Base-by-base conservation (phyloP, 2,329 filamentous ascomycete genomes). In the Grosmannia penicillata region DNA sequence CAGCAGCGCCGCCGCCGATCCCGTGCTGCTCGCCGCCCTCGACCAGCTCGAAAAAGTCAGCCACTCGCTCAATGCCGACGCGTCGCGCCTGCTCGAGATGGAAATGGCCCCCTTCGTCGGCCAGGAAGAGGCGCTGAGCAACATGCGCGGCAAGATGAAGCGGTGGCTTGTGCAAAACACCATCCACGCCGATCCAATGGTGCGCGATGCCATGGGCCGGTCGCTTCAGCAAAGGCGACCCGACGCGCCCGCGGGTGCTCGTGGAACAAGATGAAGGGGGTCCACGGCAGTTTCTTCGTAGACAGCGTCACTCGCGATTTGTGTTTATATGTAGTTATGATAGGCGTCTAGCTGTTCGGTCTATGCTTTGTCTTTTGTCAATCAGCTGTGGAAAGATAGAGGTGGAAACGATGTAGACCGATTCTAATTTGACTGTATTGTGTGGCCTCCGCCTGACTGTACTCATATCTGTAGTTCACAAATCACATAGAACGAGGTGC, bases 141-240 rank as follows among this genome's bases (percentile, higher is more conserved):
- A 74, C 42, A 59, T 93, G 51, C 71, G 76, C 44, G 68, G 69
- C 29, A 82, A 80, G 50, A 72, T 95, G 59, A 82, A 78, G 58
- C 83, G 91, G 51, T 93, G 85, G 70, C 63, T 96, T 48, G 76
- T 95, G 36, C 77, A 93, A 56, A 93, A 93, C 53, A 87, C 78
- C 13, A 81, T 93, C 43, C 70, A 75, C 47, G 75, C 72, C 34
- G 82, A 89, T 56, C 78, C 78, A 1, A 83, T 89, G 59, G 89
- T 96, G 8, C 71, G 78, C 48, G 78, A 84, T 56, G 86, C 86
- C 1, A 66, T 94, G 48, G 76, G 75, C 19, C 70, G 67, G 42
- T 75, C 77, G 22, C 59, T 87, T 41, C 68, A 72, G 53, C 75
- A 68, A 52, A 62, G 75, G 48, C 68, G 78, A 47, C 55, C 65